phyloP scores from a whole-genome alignment of 2,329 filamentous ascomycete genomes.

The Fusarium paranaense region DNA sequence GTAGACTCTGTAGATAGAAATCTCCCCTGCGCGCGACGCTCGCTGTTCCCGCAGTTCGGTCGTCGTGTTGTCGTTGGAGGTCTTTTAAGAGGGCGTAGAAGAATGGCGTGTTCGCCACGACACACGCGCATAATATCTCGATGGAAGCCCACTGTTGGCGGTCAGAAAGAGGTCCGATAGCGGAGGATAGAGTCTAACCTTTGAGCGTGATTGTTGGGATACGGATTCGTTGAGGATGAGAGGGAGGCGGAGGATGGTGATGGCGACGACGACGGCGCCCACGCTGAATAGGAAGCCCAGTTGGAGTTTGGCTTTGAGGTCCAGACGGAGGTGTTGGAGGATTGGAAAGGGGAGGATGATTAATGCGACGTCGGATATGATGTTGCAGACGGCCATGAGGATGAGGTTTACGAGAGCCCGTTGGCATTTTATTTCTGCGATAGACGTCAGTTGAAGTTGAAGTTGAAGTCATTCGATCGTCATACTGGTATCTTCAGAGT shows the following conservation, averaged over 20 bases:
- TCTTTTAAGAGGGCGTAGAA: constrained; percentile 46
- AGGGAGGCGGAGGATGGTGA: constrained; percentile 46
- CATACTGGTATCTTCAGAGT: constrained; percentile 21
- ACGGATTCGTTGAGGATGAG: constrained; percentile 45
- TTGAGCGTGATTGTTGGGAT: constrained; percentile 46
- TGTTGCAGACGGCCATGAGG: constrained; percentile 47
- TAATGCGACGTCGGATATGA: constrained; percentile 45
- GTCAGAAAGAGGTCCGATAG: background rate
- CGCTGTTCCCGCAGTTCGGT: constrained; percentile 25
- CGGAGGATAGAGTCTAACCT: constrained; percentile 24
- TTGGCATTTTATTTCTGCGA: constrained; percentile 31
- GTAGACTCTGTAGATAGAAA: constrained; percentile 32
- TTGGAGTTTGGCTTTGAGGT: constrained; percentile 33
- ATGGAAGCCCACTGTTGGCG: constrained; percentile 46
- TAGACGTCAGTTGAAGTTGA: constrained; percentile 8
- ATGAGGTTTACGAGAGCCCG: constrained; percentile 44
- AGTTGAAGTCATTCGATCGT: background rate
- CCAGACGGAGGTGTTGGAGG: constrained; percentile 37
- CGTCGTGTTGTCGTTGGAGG: constrained; percentile 41
- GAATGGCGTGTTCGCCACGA: constrained; percentile 48
- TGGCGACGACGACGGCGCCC: constrained; percentile 42
- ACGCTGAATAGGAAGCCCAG: constrained; percentile 44
- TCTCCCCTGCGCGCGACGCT: constrained; percentile 8
- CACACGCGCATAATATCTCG: constrained; percentile 48
- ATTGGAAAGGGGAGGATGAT: constrained; percentile 48